These are phyloP conservation scores for Thermoascus crustaceus DNA, from an alignment of 2,329 filamentous ascomycete species.

Conservation along the genomic window DNA sequence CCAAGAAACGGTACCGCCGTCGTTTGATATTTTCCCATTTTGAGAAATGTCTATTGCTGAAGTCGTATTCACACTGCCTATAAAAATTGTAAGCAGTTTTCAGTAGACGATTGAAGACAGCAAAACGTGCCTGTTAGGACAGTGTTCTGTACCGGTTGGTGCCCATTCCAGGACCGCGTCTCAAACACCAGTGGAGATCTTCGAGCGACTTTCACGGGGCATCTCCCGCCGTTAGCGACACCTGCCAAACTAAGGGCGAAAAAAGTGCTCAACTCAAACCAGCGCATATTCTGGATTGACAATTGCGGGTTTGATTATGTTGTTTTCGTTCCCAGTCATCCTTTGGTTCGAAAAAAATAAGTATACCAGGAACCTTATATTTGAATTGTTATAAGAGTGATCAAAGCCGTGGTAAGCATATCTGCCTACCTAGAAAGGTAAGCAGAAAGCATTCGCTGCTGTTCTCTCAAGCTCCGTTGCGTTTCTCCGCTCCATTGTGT, in stretches of 20 bases:
- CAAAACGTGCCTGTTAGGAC: background rate
- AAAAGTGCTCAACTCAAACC: background rate
- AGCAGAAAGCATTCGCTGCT: background rate
- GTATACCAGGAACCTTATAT: background rate
- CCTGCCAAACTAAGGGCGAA: background rate
- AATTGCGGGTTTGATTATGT: background rate
- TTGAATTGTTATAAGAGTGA: background rate
- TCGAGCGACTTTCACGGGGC: background rate
- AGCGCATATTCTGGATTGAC: background rate
- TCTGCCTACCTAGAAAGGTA: background rate
- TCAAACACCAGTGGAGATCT: background rate
- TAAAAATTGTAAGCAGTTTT: background rate
- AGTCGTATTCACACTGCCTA: background rate
- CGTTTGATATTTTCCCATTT: background rate
- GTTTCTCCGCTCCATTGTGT: background rate
- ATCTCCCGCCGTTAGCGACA: background rate
- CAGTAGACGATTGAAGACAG: background rate
- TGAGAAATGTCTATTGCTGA: background rate
- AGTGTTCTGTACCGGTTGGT: background rate
- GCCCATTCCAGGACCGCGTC: background rate
- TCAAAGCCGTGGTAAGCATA: background rate
- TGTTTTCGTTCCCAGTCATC: no score
- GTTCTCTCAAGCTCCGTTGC: background rate
- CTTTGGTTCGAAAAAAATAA: no score
- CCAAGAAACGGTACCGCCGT: background rate